Percentiles rank a stretch among this genome's conserved stretches.
Conservation (phyloP, 257 asterid species). For the Petunia axillaris region DNA sequence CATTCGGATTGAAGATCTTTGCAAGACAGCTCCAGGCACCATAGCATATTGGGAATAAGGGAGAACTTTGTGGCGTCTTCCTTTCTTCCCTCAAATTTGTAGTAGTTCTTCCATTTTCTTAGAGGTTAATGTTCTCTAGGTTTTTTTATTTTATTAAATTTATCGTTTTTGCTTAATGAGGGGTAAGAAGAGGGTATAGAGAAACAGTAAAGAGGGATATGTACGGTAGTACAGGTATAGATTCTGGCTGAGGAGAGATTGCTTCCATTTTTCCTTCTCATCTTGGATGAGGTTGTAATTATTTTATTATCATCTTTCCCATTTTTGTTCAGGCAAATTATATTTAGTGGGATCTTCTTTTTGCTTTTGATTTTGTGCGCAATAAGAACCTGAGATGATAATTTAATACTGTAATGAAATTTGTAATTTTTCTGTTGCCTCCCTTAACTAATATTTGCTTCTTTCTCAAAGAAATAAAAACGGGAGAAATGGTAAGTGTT, state of each 20-base stretch:
- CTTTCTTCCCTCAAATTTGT: no score
- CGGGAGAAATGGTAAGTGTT: no score
- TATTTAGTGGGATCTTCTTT: background rate
- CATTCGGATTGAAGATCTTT: no score
- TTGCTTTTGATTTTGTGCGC: background rate
- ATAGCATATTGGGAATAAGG: no score
- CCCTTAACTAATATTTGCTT: background rate
- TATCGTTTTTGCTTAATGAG: background rate
- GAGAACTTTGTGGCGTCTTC: no score
- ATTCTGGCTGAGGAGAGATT: constrained; percentile 8
- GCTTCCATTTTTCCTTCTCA: background rate
- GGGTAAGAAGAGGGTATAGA: background rate
- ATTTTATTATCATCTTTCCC: background rate
- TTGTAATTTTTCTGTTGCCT: background rate
- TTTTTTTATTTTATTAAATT: background rate
- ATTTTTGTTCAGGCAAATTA: background rate
- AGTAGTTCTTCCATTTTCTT: background rate
- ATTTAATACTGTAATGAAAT: background rate
- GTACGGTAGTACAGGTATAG: background rate
- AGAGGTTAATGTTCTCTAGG: background rate
- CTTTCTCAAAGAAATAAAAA: no score
- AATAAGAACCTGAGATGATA: background rate
- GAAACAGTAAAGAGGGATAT: background rate
- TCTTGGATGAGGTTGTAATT: constrained; percentile 5
- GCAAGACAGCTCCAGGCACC: no score